Percentiles rank a stretch among this genome's conserved stretches.
phyloP scores from a whole-genome alignment of 306 rosid species.

The Mimosa pudica region DNA sequence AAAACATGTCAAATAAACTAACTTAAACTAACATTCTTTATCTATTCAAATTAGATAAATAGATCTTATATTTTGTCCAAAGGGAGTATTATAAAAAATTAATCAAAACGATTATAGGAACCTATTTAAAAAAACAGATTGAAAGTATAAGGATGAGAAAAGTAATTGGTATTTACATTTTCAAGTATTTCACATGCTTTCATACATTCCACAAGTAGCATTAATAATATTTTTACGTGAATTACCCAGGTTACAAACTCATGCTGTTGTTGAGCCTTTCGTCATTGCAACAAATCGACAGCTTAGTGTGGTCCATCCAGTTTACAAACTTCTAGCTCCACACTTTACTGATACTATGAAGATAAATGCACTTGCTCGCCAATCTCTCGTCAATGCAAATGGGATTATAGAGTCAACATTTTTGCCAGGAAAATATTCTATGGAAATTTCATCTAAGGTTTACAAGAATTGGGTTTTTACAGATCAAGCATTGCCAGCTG shows the following conservation, averaged over 20 bases:
- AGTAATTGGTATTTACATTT: not conserved
- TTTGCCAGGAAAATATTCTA: not conserved
- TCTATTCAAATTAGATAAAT: too few relatives aligned
- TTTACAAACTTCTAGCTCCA: not conserved
- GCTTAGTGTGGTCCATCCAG: not conserved
- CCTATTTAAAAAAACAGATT: too few relatives aligned
- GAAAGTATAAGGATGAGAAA: too few relatives aligned
- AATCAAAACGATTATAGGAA: too few relatives aligned
- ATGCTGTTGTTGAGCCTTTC: constrained; percentile 5
- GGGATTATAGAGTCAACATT: constrained; percentile 7
- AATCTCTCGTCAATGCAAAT: not conserved
- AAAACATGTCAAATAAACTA: too few relatives aligned
- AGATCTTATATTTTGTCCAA: too few relatives aligned
- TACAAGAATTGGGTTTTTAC: constrained; percentile 2
- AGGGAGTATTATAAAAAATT: too few relatives aligned
- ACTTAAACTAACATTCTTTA: too few relatives aligned
- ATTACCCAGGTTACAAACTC: not conserved
- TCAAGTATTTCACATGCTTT: not conserved
- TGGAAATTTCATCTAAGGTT: not conserved
- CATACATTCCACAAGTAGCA: not conserved
- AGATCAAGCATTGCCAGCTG: not conserved
- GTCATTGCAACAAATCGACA: constrained; percentile 1
- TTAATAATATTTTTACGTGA: not conserved
- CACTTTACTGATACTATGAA: constrained; percentile 7
- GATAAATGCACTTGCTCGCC: constrained; percentile 7